Percentiles rank a stretch among this genome's conserved stretches.
These are phyloP conservation scores for Colletotrichum sp. DNA, from an alignment of 2,329 filamentous ascomycete species.

Conservation along the genomic window DNA sequence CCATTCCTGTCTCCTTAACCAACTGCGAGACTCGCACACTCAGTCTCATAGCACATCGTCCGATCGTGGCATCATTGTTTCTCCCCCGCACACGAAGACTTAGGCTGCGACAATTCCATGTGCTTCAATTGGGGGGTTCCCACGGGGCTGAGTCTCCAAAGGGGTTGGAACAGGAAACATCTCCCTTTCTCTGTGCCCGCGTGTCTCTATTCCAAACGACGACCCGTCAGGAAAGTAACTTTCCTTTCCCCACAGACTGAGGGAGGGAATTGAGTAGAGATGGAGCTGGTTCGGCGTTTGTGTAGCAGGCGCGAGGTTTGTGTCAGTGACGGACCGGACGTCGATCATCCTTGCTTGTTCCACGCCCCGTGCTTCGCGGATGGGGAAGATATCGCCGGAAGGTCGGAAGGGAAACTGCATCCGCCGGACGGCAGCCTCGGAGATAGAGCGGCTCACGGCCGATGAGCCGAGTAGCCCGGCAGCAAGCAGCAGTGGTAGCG, in stretches of 20 bases:
- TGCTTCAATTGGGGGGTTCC: not conserved
- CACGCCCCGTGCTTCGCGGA: not conserved
- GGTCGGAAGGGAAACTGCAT: not conserved
- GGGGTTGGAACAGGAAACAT: not conserved
- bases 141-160: not conserved
- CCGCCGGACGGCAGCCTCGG: not conserved
- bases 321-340: not conserved
- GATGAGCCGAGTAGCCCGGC: not conserved
- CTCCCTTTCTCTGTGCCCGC: not conserved
- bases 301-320: not conserved
- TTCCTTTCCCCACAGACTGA: not conserved
- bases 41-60: not conserved
- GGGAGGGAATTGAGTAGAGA: not conserved
- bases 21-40: not conserved
- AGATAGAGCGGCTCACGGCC: not conserved
- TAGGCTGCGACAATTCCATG: not conserved
- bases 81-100: not conserved
- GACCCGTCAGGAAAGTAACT: not conserved
- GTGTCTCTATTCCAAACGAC: not conserved
- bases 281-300: not conserved
- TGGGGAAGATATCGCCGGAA: not conserved
- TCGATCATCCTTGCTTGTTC: not conserved
- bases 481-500: not conserved
- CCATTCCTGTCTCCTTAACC: not conserved
- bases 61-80: not conserved